phyloP scores from a whole-genome alignment of 2,329 filamentous ascomycete genomes.

The Truncatella angustata region DNA sequence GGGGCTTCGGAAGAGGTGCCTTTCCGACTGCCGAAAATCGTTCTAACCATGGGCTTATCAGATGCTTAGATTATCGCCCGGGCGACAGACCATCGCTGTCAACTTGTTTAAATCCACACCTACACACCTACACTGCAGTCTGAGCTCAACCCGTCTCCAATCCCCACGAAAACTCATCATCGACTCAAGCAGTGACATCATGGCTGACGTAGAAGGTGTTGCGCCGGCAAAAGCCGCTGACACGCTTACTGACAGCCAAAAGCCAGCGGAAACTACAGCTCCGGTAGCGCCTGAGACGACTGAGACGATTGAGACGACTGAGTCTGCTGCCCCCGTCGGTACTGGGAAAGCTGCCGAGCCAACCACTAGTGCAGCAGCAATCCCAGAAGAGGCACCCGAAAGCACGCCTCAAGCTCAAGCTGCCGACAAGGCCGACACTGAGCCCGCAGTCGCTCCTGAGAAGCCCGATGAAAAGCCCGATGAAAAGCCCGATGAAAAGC shows the following conservation, averaged over 20 bases:
- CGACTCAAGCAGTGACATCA: background rate
- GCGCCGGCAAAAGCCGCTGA: background rate
- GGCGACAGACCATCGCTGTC: background rate
- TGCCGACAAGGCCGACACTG: too few relatives aligned
- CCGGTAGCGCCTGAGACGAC: background rate
- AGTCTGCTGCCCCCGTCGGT: background rate
- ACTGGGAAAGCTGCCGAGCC: background rate
- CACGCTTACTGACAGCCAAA: background rate
- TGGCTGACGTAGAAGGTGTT: background rate
- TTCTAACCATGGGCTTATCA: slow-evolving; percentile 1
- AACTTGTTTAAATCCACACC: background rate
- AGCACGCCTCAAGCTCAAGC: too few relatives aligned
- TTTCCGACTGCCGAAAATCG: background rate
- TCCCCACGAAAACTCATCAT: background rate
- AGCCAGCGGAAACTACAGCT: background rate
- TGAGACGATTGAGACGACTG: background rate
- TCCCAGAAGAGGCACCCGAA: slow-evolving; percentile 14
- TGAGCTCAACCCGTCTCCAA: background rate
- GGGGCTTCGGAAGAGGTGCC: background rate
- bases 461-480: too few relatives aligned
- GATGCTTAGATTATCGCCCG: background rate
- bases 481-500: too few relatives aligned
- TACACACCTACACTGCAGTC: background rate
- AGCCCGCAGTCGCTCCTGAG: too few relatives aligned
- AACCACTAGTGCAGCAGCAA: background rate